Conservation (phyloP, 2,329 filamentous ascomycete species). For the Stemphylium vesicarium region DNA sequence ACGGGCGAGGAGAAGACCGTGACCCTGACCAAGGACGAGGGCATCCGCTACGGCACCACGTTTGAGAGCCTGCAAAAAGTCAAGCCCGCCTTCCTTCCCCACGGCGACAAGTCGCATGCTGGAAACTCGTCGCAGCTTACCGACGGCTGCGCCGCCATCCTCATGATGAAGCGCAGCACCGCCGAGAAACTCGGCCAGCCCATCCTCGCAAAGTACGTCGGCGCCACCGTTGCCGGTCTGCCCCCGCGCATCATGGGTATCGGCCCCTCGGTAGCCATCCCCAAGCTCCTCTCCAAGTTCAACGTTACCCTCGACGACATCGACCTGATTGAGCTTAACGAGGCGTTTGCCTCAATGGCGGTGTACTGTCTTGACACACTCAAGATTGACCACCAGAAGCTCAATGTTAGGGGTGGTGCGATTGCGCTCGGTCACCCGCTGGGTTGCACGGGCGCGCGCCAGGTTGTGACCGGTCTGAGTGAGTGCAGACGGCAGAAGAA, state of each 20-base stretch:
- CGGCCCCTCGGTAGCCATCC: slow-evolving; percentile 72
- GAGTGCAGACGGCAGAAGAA: slow-evolving; percentile 84
- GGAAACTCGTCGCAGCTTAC: slow-evolving; percentile 96
- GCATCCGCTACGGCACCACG: slow-evolving; percentile 88
- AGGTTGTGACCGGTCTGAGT: slow-evolving; percentile 88
- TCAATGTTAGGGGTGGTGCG: slow-evolving; percentile 82
- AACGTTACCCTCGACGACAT: slow-evolving; percentile 80
- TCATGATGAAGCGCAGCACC: slow-evolving; percentile 93
- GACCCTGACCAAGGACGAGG: slow-evolving; percentile 85
- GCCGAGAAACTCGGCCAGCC: slow-evolving; percentile 87
- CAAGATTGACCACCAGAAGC: slow-evolving; percentile 73
- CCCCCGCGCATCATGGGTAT: slow-evolving; percentile 97
- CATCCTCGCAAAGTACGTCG: slow-evolving; percentile 93
- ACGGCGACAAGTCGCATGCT: slow-evolving; percentile 83
- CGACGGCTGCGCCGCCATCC: slow-evolving; percentile 86
- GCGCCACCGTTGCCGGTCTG: slow-evolving; percentile 87
- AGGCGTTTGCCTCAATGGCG: slow-evolving; percentile 97
- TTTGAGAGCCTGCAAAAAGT: slow-evolving; percentile 83
- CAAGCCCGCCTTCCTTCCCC: slow-evolving; percentile 86
- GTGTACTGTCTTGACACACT: slow-evolving; percentile 81
- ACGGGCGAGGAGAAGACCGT: slow-evolving; percentile 78
- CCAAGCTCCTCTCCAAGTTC: slow-evolving; percentile 84
- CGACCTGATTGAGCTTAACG: slow-evolving; percentile 93
- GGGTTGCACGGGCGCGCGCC: slow-evolving; percentile 77
- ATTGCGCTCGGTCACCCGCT: slow-evolving; percentile 84